A percentile compares a stretch with the other conserved stretches of the same genome.
Evolutionary conservation across 164 flowering plant genomes (phyloP).

Genomic region (Houttuynia cordata): DNA sequence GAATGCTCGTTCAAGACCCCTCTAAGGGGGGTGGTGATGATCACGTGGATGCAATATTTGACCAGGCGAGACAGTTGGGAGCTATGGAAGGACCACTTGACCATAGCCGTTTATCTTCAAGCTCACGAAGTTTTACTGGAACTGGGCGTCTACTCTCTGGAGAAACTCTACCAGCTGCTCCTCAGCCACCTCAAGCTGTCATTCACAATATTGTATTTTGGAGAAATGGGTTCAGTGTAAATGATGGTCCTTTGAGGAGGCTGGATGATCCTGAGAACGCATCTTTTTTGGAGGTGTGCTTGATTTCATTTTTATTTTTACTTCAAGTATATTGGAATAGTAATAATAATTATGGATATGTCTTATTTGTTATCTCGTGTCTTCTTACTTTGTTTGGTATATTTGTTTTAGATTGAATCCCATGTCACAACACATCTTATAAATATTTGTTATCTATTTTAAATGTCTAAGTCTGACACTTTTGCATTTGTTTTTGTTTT

Average conservation of each 20-base stretch:
- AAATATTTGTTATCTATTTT: too few species aligned
- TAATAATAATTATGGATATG: background rate
- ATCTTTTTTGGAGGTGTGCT: conserved; percentile 52
- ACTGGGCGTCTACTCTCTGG: conserved; percentile 67
- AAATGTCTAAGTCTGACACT: too few species aligned
- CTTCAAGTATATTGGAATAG: background rate
- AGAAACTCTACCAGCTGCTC: conserved; percentile 40
- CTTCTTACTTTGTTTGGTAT: too few species aligned
- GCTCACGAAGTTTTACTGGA: conserved; percentile 68
- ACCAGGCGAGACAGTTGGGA: conserved; percentile 74
- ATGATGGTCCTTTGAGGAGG: conserved; percentile 82
- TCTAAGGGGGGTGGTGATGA: conserved; percentile 27
- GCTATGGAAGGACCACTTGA: conserved; percentile 67
- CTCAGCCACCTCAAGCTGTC: conserved; percentile 43
- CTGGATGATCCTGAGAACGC: conserved; percentile 80
- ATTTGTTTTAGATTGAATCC: too few species aligned
- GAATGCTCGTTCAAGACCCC: conserved; percentile 92
- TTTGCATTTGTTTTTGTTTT: too few species aligned
- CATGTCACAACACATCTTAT: too few species aligned
- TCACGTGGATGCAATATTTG: conserved; percentile 77
- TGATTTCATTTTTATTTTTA: background rate
- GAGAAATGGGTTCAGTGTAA: conserved; percentile 81
- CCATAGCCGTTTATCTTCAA: conserved; percentile 40
- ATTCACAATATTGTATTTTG: conserved; percentile 56
- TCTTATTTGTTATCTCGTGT: background rate